Evolutionary conservation across 2,329 filamentous ascomycete species (phyloP).

Genomic region (Ilyonectria robusta): DNA sequence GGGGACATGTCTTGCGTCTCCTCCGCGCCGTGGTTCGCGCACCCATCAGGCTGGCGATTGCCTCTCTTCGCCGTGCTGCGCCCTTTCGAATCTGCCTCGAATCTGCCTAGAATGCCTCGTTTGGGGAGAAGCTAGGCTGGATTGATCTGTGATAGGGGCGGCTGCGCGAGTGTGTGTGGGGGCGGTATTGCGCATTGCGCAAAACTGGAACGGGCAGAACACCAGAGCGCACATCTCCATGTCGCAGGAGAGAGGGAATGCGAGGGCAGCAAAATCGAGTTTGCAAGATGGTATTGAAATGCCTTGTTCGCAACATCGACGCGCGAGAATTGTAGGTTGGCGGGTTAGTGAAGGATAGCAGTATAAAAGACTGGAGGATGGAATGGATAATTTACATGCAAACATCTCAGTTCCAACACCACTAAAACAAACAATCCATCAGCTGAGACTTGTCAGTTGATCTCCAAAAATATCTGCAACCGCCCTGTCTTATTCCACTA

Average conservation of each 20-base stretch:
- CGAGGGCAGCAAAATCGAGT: constrained; percentile 2
- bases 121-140: not conserved
- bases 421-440: not conserved
- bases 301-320: constrained; percentile 1
- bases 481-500: not conserved
- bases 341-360: not conserved
- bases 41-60: not conserved
- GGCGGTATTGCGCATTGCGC: constrained; percentile 23
- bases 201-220: constrained; percentile 20
- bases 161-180: not conserved
- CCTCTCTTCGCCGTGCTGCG: not conserved
- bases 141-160: not conserved
- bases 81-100: not conserved
- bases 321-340: not conserved
- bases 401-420: not conserved
- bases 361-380: not conserved
- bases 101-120: not conserved
- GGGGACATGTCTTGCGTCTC: too few species aligned
- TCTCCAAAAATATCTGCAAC: not conserved
- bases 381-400: not conserved
- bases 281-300: not conserved
- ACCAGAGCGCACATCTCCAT: constrained; percentile 13
- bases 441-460: not conserved
- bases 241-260: not conserved
- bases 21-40: not conserved